phyloP scores from a whole-genome alignment of 441 rosid species.

The Pelargonium cotyledonis region DNA sequence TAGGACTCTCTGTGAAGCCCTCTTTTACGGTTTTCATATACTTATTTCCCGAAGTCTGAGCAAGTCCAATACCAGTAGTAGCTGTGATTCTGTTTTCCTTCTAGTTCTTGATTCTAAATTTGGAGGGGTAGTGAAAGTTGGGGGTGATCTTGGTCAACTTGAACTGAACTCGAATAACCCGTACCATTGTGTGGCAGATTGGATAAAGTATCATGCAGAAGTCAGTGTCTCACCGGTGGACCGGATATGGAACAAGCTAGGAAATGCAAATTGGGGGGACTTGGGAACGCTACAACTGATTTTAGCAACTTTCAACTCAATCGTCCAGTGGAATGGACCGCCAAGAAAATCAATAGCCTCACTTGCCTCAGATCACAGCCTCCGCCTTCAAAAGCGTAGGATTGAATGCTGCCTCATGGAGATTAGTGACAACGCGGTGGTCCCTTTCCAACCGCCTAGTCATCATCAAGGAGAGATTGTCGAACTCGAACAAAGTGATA shows the following conservation, averaged over 20 bases:
- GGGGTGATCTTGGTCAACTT: constrained; percentile 45
- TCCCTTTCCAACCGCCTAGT: constrained; percentile 27
- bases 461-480: constrained; percentile 43
- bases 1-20: constrained; percentile 49
- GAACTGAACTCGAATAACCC: constrained; percentile 32
- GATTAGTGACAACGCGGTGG: constrained; percentile 26
- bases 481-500: constrained; percentile 32
- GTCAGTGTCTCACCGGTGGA: constrained; percentile 46
- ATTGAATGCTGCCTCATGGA: constrained; percentile 33
- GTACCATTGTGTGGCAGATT: constrained; percentile 36
- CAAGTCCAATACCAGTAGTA: constrained; percentile 26
- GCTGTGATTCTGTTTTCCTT: constrained; percentile 35
- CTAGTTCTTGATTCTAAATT: constrained; percentile 57
- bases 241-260: constrained; percentile 54
- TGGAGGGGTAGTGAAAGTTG: constrained; percentile 58
- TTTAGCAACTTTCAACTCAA: constrained; percentile 52
- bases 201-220: constrained; percentile 52
- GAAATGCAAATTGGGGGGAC: constrained; percentile 63
- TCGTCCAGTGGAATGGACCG: constrained; percentile 43
- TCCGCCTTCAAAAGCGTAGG: constrained; percentile 51
- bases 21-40: constrained; percentile 51
- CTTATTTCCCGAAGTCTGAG: constrained; percentile 46
- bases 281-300: constrained; percentile 50
- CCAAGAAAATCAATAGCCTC: constrained; percentile 51
- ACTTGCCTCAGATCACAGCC: constrained; percentile 44